Evolutionary conservation across 139 green algal species (phyloP).

Genomic region (Trebouxia sp.): DNA sequence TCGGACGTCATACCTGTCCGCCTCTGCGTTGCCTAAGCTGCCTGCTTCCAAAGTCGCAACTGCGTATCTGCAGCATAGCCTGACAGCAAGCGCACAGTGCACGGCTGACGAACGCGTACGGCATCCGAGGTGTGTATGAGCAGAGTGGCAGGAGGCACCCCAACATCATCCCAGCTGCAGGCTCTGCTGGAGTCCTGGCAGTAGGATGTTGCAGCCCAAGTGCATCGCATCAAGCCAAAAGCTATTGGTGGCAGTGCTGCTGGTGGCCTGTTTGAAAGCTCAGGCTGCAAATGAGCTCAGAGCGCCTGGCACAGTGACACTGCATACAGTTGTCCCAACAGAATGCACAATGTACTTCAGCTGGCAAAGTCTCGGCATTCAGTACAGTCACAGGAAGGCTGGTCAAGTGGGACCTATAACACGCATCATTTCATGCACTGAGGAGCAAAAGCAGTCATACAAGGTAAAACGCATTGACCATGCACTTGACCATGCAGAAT

Average conservation of each 20-base stretch:
- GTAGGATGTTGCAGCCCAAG: too few species aligned
- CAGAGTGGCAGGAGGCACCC: too few species aligned
- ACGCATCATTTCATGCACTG: constrained; percentile 77
- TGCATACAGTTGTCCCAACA: constrained; percentile 65
- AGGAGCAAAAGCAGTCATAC: constrained; percentile 46
- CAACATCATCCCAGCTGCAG: too few species aligned
- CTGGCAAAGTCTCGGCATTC: constrained; percentile 50
- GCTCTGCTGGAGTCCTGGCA: too few species aligned
- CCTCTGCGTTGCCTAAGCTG: too few species aligned
- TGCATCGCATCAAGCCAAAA: background rate
- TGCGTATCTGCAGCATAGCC: too few species aligned
- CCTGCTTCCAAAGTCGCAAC: too few species aligned
- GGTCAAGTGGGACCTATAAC: constrained; percentile 72
- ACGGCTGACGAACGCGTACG: too few species aligned
- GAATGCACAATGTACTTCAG: constrained; percentile 74
- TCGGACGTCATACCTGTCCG: too few species aligned
- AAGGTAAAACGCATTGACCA: background rate
- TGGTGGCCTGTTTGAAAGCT: background rate
- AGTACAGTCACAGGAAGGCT: constrained; percentile 46
- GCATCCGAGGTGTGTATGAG: too few species aligned
- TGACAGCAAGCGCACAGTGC: too few species aligned
- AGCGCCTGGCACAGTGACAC: background rate
- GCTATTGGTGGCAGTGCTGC: background rate
- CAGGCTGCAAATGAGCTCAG: background rate
- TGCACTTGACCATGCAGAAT: background rate